These are phyloP conservation scores for Pseudomonodictys pantanalensis DNA, from an alignment of 495 filamentous ascomycete genomes.

Conservation along the genomic window DNA sequence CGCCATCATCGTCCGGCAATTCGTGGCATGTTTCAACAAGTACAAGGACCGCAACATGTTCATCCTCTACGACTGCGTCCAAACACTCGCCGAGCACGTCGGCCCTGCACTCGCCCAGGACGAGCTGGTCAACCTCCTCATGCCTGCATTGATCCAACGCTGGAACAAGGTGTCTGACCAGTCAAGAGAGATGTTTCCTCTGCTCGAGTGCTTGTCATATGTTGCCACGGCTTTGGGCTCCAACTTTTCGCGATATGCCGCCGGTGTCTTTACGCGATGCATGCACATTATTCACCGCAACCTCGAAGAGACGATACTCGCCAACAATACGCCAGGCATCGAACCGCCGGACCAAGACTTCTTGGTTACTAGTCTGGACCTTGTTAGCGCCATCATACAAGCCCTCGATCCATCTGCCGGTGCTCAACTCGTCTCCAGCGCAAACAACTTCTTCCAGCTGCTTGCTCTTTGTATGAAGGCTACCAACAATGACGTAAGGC, in stretches of 20 bases:
- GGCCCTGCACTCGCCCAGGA: constrained; percentile 73
- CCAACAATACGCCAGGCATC: constrained; percentile 58
- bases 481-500: constrained; percentile 84
- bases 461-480: constrained; percentile 93
- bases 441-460: constrained; percentile 84
- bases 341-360: constrained; percentile 96
- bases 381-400: constrained; percentile 91
- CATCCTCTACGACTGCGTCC: constrained; percentile 97
- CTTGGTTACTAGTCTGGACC: constrained; percentile 90
- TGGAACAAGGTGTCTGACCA: constrained; percentile 87
- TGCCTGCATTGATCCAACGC: constrained; percentile 88
- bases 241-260: constrained; percentile 77
- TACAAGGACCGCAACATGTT: constrained; percentile 99
- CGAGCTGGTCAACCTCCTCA: constrained; percentile 76
- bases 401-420: constrained; percentile 75
- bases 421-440: constrained; percentile 69
- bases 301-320: constrained; percentile 68
- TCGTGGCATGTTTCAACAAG: constrained; percentile 82
- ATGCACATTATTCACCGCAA: constrained; percentile 88
- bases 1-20: constrained; percentile 85
- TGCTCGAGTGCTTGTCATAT: constrained; percentile 93
- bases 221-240: constrained; percentile 83
- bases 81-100: constrained; percentile 92
- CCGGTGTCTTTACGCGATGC: constrained; percentile 80
- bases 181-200: constrained; percentile 88